phyloP scores from a whole-genome alignment of 2,329 filamentous ascomycete species.

The Talaromyces marneffei region DNA sequence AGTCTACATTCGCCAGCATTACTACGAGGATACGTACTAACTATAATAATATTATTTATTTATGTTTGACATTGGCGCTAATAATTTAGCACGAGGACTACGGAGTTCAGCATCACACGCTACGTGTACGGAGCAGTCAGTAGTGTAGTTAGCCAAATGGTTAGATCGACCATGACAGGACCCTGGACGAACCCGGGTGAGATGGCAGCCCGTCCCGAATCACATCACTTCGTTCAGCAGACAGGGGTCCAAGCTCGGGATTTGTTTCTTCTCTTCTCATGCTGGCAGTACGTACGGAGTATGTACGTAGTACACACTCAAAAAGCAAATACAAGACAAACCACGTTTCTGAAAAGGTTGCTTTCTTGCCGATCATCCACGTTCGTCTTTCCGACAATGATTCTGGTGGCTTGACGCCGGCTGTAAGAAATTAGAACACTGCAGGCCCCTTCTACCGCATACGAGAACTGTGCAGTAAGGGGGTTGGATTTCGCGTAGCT shows the following conservation, averaged over 20 bases:
- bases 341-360: not conserved
- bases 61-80: not conserved
- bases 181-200: not conserved
- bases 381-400: not conserved
- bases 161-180: not conserved
- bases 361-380: not conserved
- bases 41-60: no score
- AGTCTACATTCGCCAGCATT: not conserved
- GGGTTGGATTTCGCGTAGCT: not conserved
- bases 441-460: not conserved
- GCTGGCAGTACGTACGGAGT: no score
- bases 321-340: not conserved
- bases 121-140: no score
- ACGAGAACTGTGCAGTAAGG: not conserved
- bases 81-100: not conserved
- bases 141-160: not conserved
- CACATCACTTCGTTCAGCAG: not conserved
- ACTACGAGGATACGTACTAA: no score
- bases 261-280: not conserved
- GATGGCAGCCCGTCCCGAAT: not conserved
- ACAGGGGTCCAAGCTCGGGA: not conserved
- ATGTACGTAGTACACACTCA: no score
- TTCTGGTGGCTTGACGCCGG: conserved; percentile 1
- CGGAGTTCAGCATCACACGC: no score
- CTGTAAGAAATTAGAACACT: not conserved